These are phyloP conservation scores for Quercus wislizeni DNA, from an alignment of 306 rosid genomes.

Conservation along the genomic window DNA sequence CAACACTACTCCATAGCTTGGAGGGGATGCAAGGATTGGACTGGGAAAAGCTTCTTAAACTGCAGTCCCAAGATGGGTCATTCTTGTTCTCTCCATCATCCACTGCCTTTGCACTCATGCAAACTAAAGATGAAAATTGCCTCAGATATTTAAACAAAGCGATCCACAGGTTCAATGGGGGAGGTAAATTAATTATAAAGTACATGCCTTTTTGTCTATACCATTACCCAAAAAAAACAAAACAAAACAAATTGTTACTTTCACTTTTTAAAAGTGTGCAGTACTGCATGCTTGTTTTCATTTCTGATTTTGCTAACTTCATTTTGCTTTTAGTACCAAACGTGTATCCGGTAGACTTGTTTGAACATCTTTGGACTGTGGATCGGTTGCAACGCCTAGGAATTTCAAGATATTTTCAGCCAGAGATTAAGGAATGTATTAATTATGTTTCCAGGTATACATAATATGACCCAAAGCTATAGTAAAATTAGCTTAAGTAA, in stretches of 20 bases:
- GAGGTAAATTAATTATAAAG: slow-evolving; percentile 48
- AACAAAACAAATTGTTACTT: not conserved
- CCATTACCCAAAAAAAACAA: not conserved
- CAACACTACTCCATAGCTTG: slow-evolving; percentile 90
- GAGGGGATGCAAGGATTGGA: slow-evolving; percentile 84
- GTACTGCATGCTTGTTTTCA: not conserved
- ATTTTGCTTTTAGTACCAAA: slow-evolving; percentile 56
- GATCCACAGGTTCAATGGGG: slow-evolving; percentile 70
- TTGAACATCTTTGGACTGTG: slow-evolving; percentile 77
- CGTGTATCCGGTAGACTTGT: slow-evolving; percentile 82
- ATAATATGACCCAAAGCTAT: not conserved
- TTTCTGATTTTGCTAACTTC: not conserved
- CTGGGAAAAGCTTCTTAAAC: slow-evolving; percentile 81
- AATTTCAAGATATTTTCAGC: slow-evolving; percentile 58
- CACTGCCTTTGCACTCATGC: slow-evolving; percentile 86
- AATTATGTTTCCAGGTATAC: slow-evolving; percentile 60
- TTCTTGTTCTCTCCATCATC: slow-evolving; percentile 91
- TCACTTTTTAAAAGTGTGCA: not conserved
- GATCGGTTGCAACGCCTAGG: slow-evolving; percentile 89
- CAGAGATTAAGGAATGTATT: slow-evolving; percentile 59
- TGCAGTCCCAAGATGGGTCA: slow-evolving; percentile 85
- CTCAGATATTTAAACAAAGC: slow-evolving; percentile 54
- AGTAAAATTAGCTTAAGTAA: not conserved
- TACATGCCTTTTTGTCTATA: not conserved
- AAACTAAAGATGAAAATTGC: slow-evolving; percentile 66